Base-by-base conservation (phyloP, 768 basidiomycete species). In the Naganishia kalamii region DNA sequence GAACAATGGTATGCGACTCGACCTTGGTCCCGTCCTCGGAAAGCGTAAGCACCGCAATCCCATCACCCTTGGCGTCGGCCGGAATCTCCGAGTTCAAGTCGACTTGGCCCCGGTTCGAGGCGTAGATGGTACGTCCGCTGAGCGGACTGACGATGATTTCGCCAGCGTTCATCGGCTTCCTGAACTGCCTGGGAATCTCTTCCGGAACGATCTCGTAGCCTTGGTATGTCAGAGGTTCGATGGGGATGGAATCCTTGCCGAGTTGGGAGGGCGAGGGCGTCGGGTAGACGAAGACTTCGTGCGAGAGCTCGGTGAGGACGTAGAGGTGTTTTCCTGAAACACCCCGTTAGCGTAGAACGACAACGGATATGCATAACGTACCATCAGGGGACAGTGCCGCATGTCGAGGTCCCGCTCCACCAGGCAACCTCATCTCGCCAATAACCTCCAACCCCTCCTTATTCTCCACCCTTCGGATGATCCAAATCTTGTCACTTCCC, bases 401-500 rank as follows among this genome's bases (percentile, higher is more conserved):
- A 52, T 75, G 74, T 41, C 74, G 57, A 0, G 74, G 74, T 35
- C 74, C 74, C 49, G 66, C 57, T 12, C 74, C 72, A n/a, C 63
- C 40, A 27, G 81, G 79, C 72, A 80, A 81, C 29, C 78, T 70
- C 44, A 89, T 74, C 35, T 80, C 79, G 5, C 82, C 85, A n/a
- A 72, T 73, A 51, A 84, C 70, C 21, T 77, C 73, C 84, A 88
- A 86, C 35, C 32, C 41, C 32, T 71, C 73, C 1, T 82, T 84
- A 21, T 77, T 76, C 1, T 67, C 35, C 49, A 68, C 70, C 75
- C 72, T 84, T 82, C 69, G 77, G 79, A 65, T 87, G 79, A 62
- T 83, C 78, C 83, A 85, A 17, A 89, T 82, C 60, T 81, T 81
- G 74, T 92, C 90, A 2, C 84, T 81, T 4, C 90, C 90, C 6